Percentiles rank a stretch among this genome's conserved stretches.
Conservation (phyloP, 306 rosid genomes). For the Begonia peltatifolia region DNA sequence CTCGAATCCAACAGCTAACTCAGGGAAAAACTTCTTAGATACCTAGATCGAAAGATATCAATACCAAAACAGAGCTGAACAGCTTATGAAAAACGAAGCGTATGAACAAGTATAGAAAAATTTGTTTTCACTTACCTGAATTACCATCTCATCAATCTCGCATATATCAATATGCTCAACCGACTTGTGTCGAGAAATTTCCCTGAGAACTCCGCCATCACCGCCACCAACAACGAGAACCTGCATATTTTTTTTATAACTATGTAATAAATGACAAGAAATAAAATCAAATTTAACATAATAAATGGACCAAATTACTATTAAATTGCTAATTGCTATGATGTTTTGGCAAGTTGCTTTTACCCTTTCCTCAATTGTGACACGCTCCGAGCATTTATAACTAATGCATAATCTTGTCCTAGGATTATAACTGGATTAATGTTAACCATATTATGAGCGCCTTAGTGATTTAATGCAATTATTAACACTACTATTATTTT, state of each 20-base stretch:
- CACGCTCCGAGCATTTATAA: too few species aligned
- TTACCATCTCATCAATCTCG: constrained; percentile 96
- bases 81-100: not conserved
- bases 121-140: constrained; percentile 53
- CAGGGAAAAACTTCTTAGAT: constrained; percentile 65
- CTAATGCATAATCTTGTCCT: too few species aligned
- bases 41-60: constrained; percentile 33
- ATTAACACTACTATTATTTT: too few species aligned
- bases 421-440: too few species aligned
- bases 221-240: constrained; percentile 99
- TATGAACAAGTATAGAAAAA: constrained; percentile 2
- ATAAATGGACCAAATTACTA: too few species aligned
- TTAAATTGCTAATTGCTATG: too few species aligned
- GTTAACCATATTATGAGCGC: too few species aligned
- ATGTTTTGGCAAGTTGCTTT: too few species aligned
- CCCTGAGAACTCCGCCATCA: constrained; percentile 94
- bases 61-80: constrained; percentile 9
- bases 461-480: too few species aligned
- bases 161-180: constrained; percentile 88
- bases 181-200: constrained; percentile 72
- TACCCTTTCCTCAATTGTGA: too few species aligned
- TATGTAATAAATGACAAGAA: constrained; percentile 1
- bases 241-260: constrained; percentile 21
- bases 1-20: constrained; percentile 81
- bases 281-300: not conserved